phyloP scores from a whole-genome alignment of 1,284 basidiomycete genomes.

The Mycosarcoma mackinlayi region DNA sequence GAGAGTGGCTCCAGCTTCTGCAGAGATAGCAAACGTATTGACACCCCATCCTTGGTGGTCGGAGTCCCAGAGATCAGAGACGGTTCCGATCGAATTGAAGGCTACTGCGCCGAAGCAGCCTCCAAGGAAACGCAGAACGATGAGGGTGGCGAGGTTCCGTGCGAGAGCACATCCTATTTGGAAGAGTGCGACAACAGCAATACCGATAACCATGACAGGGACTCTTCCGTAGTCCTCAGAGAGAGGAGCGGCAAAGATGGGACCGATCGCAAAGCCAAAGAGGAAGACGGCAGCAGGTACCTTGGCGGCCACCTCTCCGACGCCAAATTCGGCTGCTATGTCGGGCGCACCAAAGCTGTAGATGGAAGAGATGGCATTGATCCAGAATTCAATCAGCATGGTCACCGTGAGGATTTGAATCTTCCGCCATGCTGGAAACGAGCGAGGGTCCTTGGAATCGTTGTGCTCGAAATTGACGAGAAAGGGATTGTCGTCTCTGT shows the following conservation, averaged over 20 bases:
- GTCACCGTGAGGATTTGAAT: conserved; percentile 42
- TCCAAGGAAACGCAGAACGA: conserved; percentile 54
- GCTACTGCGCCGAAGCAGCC: conserved; percentile 55
- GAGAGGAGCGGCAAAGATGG: conserved; percentile 47
- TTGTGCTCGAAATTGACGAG: conserved; percentile 35
- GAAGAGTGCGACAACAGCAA: conserved; percentile 29
- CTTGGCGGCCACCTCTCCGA: conserved; percentile 26
- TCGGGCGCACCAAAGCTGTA: conserved; percentile 42
- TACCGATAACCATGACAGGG: conserved; percentile 37
- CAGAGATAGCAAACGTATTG: conserved; percentile 54
- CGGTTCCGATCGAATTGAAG: conserved; percentile 58
- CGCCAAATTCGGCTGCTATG: conserved; percentile 36
- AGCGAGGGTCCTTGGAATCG: conserved; percentile 36
- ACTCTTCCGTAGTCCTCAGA: conserved; percentile 57
- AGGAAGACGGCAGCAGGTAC: conserved; percentile 52
- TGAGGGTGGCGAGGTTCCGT: conserved; percentile 39
- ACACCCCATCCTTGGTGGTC: conserved; percentile 58
- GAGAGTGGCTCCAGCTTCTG: conserved; percentile 48
- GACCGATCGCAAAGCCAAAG: conserved; percentile 51
- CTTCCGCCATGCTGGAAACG: conserved; percentile 34
- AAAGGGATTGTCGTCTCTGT: conserved; percentile 28
- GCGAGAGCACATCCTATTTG: conserved; percentile 55
- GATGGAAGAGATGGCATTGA: conserved; percentile 48
- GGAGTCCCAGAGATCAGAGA: conserved; percentile 54
- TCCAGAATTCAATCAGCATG: conserved; percentile 38